Evolutionary conservation across 345 rosid genomes (phyloP).

Genomic region (Camelina neglecta): DNA sequence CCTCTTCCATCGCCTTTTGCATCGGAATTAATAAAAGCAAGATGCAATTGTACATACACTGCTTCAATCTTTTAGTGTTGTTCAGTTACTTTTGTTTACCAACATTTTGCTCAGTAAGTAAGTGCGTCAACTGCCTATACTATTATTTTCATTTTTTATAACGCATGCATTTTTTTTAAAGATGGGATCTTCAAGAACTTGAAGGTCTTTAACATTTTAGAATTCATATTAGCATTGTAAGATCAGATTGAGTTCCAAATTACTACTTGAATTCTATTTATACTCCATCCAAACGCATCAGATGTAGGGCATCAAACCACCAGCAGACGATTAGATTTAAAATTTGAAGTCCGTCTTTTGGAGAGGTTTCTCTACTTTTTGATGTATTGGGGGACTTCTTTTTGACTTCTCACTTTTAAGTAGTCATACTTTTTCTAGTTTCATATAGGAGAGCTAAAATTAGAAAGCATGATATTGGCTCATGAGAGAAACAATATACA

Average conservation of each 20-base stretch:
- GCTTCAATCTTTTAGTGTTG: slow-evolving; percentile 16
- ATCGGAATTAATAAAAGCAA: slow-evolving; percentile 38
- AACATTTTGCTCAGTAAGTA: slow-evolving; percentile 4
- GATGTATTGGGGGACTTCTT: not conserved
- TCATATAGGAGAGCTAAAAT: slow-evolving; percentile 28
- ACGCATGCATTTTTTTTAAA: not conserved
- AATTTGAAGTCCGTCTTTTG: not conserved
- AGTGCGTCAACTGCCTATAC: not conserved
- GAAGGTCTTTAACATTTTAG: not conserved
- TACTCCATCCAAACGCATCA: not conserved
- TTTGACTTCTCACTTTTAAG: not conserved
- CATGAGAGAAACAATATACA: slow-evolving; percentile 33
- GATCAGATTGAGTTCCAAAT: too few species aligned
- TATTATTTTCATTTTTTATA: not conserved
- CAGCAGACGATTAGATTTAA: not conserved
- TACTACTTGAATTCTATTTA: not conserved
- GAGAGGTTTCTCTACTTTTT: not conserved
- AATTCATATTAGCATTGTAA: not conserved
- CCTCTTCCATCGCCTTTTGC: slow-evolving; percentile 36
- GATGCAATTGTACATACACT: slow-evolving; percentile 47
- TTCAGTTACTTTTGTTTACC: slow-evolving; percentile 8
- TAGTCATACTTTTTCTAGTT: not conserved
- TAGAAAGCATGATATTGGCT: slow-evolving; percentile 29
- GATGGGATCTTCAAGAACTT: not conserved
- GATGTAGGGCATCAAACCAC: not conserved